Conservation (phyloP, 1,139 yeast species). For the Blastobotrys elegans region DNA sequence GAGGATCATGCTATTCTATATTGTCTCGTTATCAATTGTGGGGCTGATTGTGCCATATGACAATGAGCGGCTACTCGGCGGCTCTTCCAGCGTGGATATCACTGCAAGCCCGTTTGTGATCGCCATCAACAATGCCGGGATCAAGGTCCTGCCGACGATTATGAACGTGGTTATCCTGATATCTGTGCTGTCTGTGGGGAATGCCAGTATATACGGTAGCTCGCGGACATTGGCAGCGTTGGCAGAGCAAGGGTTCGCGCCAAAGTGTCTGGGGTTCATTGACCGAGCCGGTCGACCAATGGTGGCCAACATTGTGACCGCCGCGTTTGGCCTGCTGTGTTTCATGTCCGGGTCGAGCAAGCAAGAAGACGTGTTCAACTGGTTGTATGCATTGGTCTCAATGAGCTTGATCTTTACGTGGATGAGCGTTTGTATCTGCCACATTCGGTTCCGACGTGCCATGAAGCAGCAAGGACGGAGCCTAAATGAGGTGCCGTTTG, state of each 20-base stretch:
- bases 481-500: slow-evolving; percentile 61
- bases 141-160: slow-evolving; percentile 59
- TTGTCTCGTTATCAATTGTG: slow-evolving; percentile 52
- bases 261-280: slow-evolving; percentile 63
- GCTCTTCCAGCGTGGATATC: slow-evolving; percentile 45
- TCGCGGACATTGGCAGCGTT: slow-evolving; percentile 79
- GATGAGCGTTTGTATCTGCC: slow-evolving; percentile 74
- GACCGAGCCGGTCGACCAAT: slow-evolving; percentile 74
- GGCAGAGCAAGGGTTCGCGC: slow-evolving; percentile 79
- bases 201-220: slow-evolving; percentile 71
- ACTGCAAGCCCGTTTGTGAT: slow-evolving; percentile 71
- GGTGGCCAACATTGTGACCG: slow-evolving; percentile 55
- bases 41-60: slow-evolving; percentile 61
- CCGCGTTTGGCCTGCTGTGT: slow-evolving; percentile 60
- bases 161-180: slow-evolving; percentile 68
- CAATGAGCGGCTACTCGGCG: slow-evolving; percentile 43
- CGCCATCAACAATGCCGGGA: slow-evolving; percentile 54
- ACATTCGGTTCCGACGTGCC: slow-evolving; percentile 74
- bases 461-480: slow-evolving; percentile 60
- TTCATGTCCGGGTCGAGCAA: slow-evolving; percentile 62
- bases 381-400: slow-evolving; percentile 82
- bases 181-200: slow-evolving; percentile 67
- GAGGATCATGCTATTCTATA: slow-evolving; percentile 62
- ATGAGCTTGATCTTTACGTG: slow-evolving; percentile 80
- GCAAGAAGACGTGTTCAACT: slow-evolving; percentile 63